Percentiles rank a stretch among this genome's conserved stretches.
These are phyloP conservation scores for Xylaria sp. DNA, from an alignment of 2,329 filamentous ascomycete genomes.

Conservation along the genomic window DNA sequence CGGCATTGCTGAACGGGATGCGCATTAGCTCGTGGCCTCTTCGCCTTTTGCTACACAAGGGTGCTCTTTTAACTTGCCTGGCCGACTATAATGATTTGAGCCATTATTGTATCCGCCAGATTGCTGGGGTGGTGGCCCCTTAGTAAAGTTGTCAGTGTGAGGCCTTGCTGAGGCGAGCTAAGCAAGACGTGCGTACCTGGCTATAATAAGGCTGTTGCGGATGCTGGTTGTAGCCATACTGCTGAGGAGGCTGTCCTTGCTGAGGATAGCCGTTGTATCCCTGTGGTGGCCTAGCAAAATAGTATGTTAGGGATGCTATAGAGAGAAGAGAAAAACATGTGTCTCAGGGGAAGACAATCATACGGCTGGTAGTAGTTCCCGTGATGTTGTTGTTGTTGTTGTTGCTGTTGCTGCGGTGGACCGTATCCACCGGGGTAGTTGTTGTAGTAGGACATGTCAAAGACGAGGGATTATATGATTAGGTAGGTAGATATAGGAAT, in stretches of 20 bases:
- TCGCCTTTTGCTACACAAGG: background rate
- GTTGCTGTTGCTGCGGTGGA: constrained; percentile 47
- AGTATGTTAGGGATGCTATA: constrained; percentile 36
- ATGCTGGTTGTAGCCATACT: constrained; percentile 57
- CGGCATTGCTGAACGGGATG: constrained; percentile 50
- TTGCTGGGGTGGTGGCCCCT: constrained; percentile 54
- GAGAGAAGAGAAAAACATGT: constrained; percentile 8
- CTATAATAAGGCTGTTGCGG: constrained; percentile 62
- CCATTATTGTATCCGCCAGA: constrained; percentile 57
- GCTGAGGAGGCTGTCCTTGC: constrained; percentile 48
- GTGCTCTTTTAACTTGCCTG: constrained; percentile 52
- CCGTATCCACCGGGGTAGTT: constrained; percentile 50
- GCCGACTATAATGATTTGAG: constrained; percentile 60
- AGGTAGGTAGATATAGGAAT: constrained; percentile 12
- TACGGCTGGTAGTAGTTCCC: constrained; percentile 49
- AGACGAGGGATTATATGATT: constrained; percentile 11
- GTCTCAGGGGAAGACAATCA: constrained; percentile 20
- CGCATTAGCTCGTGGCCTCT: constrained; percentile 32
- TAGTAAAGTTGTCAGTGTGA: constrained; percentile 43
- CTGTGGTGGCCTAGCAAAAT: constrained; percentile 53
- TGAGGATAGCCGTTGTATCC: constrained; percentile 58
- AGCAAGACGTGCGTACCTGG: constrained; percentile 47
- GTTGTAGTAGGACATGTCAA: constrained; percentile 50
- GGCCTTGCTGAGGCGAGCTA: background rate
- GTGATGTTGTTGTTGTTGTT: constrained; percentile 46